A percentile compares a stretch with the other conserved stretches of the same genome.
Evolutionary conservation across 2,329 filamentous ascomycete species (phyloP).

Genomic region (Claviceps sp.): DNA sequence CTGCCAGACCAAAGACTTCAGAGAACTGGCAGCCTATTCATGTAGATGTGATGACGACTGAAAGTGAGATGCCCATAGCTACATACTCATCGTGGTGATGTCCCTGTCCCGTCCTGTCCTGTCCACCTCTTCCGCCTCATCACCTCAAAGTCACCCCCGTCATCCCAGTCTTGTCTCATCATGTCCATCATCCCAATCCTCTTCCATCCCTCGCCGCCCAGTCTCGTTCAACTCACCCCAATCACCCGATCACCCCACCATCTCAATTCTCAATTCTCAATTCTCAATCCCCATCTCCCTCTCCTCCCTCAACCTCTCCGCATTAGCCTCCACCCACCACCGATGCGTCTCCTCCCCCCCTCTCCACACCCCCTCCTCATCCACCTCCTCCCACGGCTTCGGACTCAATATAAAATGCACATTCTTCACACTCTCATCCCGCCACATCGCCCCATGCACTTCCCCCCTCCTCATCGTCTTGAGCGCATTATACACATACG

Average conservation of each 20-base stretch:
- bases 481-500: slow-evolving; percentile 49
- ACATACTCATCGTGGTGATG: no score
- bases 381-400: slow-evolving; percentile 46
- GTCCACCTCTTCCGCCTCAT: no score
- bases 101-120: no score
- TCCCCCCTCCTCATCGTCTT: slow-evolving; percentile 43
- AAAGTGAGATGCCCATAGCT: no score
- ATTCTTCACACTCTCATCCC: slow-evolving; percentile 44
- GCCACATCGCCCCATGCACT: slow-evolving; percentile 44
- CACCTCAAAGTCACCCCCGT: no score
- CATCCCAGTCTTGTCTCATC: no score
- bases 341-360: slow-evolving; percentile 34
- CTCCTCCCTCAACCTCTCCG: slow-evolving; percentile 29
- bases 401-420: slow-evolving; percentile 48
- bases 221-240: not conserved
- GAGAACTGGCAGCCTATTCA: no score
- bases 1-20: no score
- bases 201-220: no score
- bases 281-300: slow-evolving; percentile 22
- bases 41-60: no score
- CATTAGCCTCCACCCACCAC: slow-evolving; percentile 43
- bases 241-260: not conserved
- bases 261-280: not conserved
- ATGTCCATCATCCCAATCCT: no score
- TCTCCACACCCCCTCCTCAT: slow-evolving; percentile 27